Base-by-base conservation (phyloP, 345 rosid species). In the Anacardium occidentale region DNA sequence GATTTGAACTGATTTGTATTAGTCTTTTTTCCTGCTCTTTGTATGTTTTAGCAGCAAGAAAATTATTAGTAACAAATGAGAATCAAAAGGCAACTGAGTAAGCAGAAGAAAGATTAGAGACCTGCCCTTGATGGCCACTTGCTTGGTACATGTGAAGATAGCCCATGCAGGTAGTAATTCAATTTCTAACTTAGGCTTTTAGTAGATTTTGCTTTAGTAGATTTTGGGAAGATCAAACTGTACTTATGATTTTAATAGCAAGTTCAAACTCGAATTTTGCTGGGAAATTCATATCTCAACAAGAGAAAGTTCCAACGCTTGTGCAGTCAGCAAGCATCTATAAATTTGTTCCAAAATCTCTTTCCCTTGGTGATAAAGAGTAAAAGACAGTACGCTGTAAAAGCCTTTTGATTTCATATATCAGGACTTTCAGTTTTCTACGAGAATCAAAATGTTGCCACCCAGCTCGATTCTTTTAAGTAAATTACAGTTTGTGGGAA, bases 1-100 rank as follows among this genome's bases (percentile, higher is more conserved):
- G 91, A 86, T 25, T 66, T 87, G 77, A 61, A 40, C 66, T 34
- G 14, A 12, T 26, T 58, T 47, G 9, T 22, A 47, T 44, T 15
- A 51, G 21, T 55, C 8, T 17, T 14, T 18, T 55, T 10, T 65
- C 69, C 44, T 64, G 11, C 25, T 54, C 42, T 7, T 7, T 26
- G 21, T 11, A 47, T 48, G 29, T 18, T 1, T 7, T 10, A 2
- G 34, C 24, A 69, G 64, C 47, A 37, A 54, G 66, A 12, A 37
- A 66, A 42, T 56, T 44, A 24, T 48, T 20, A 45, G 53, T 65
- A 5, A 15, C 61, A 62, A 54, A 21, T 10, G 51, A 21, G 61
- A 56, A 45, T 22, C 18, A 6, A 34, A 13, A 13, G 10, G 64
- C 42, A 34, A 42, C 26, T 26, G 61, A 13, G 34, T 52, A 53